phyloP scores from a whole-genome alignment of 2,329 filamentous ascomycete species.

The Fusarium dimerum region DNA sequence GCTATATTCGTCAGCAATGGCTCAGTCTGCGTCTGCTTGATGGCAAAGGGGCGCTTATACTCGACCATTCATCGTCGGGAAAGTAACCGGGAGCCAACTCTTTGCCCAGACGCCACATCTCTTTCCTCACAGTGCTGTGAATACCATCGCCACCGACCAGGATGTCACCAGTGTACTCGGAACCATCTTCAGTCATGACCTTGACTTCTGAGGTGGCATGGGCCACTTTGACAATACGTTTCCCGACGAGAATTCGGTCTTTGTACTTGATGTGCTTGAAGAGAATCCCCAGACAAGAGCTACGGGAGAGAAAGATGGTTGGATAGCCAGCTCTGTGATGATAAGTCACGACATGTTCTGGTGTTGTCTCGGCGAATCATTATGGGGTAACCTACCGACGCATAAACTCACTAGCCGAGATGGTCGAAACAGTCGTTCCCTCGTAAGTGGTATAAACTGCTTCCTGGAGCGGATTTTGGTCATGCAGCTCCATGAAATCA shows the following conservation, averaged over 20 bases:
- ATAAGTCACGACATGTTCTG: neutral
- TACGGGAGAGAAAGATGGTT: constrained; percentile 36
- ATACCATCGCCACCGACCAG: constrained; percentile 37
- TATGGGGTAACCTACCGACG: neutral
- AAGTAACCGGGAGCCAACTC: constrained; percentile 6
- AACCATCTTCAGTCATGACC: constrained; percentile 35
- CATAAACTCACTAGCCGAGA: neutral
- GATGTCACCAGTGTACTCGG: constrained; percentile 31
- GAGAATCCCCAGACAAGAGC: constrained; percentile 34
- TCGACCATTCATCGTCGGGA: constrained; percentile 7
- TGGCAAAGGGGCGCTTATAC: too few relatives aligned
- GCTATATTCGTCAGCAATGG: too few relatives aligned
- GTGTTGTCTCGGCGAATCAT: neutral
- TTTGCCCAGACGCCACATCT: constrained; percentile 27
- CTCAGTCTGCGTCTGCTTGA: too few relatives aligned
- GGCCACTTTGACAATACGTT: constrained; percentile 11
- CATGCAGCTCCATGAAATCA: neutral
- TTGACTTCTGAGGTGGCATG: constrained; percentile 11
- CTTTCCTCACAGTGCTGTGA: constrained; percentile 37
- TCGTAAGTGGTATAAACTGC: too few relatives aligned
- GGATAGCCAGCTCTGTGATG: constrained; percentile 31
- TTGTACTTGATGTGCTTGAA: constrained; percentile 37
- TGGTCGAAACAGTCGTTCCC: neutral
- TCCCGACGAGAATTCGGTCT: constrained; percentile 13
- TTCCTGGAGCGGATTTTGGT: neutral